These are phyloP conservation scores for Lactifluus hygrophoroides DNA, from an alignment of 768 basidiomycete species.

Conservation along the genomic window DNA sequence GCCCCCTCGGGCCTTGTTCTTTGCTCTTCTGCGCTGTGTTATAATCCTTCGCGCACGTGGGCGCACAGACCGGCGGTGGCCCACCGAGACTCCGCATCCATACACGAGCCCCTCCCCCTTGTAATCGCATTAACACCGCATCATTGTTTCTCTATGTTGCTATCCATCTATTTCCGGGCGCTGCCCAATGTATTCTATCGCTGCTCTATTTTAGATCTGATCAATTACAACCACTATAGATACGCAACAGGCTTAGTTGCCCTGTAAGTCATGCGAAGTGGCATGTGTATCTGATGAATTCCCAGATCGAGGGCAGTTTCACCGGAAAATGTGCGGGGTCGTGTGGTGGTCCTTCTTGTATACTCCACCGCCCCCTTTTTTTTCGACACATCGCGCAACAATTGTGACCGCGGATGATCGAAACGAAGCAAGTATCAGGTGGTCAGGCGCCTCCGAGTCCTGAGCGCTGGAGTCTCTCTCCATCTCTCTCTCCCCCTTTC, in stretches of 20 bases:
- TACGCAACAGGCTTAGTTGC: conserved; percentile 3
- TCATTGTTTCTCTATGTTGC: not conserved
- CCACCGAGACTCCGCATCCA: not conserved
- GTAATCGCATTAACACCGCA: conserved; percentile 4
- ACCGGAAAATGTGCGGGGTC: not conserved
- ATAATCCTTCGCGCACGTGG: no score
- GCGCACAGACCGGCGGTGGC: not conserved
- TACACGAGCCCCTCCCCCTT: not conserved
- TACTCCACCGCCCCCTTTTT: not conserved
- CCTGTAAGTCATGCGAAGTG: not conserved
- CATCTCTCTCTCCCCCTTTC: no score
- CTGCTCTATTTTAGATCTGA: conserved; percentile 13
- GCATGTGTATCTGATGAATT: not conserved
- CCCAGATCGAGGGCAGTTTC: not conserved
- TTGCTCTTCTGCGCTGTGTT: not conserved
- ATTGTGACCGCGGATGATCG: conserved; percentile 8
- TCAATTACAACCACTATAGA: conserved; percentile 16
- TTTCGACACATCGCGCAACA: not conserved
- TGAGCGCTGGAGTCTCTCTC: not conserved
- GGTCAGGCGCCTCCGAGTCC: not conserved
- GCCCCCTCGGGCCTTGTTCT: not conserved
- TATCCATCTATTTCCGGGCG: not conserved
- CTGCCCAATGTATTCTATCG: conserved; percentile 8
- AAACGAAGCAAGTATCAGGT: not conserved
- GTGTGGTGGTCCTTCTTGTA: no score